Evolutionary conservation across 2,329 filamentous ascomycete genomes (phyloP).

Genomic region (Phyllosticta citriasiana): DNA sequence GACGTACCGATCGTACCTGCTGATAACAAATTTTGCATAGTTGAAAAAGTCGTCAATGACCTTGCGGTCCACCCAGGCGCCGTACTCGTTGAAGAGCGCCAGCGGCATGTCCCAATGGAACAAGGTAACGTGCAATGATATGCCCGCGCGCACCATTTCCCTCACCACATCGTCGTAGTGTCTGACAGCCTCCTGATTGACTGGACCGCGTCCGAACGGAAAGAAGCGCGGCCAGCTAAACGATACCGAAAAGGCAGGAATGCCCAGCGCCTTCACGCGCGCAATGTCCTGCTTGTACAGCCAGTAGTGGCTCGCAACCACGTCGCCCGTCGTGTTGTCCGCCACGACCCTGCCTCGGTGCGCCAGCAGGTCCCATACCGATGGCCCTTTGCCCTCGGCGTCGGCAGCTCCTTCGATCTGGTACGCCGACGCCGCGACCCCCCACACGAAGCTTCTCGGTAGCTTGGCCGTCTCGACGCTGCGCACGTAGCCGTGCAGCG

Average conservation of each 20-base stretch:
- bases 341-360: slow-evolving; percentile 27
- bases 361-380: slow-evolving; percentile 35
- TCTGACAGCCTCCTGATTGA: slow-evolving; percentile 25
- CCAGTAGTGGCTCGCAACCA: slow-evolving; percentile 33
- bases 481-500: slow-evolving; percentile 34
- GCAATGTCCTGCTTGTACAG: slow-evolving; percentile 35
- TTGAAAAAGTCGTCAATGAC: slow-evolving; percentile 34
- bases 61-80: slow-evolving; percentile 29
- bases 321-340: slow-evolving; percentile 33
- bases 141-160: slow-evolving; percentile 24
- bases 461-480: slow-evolving; percentile 29
- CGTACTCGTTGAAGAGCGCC: slow-evolving; percentile 32
- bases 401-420: slow-evolving; percentile 36
- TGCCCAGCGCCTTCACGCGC: slow-evolving; percentile 25
- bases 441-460: slow-evolving; percentile 34
- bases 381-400: slow-evolving; percentile 33
- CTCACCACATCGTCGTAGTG: slow-evolving; percentile 33
- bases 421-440: slow-evolving; percentile 31
- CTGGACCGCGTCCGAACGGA: slow-evolving; percentile 27
- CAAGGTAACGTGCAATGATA: slow-evolving; percentile 28
- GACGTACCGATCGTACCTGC: slow-evolving; percentile 30
- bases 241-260: slow-evolving; percentile 25
- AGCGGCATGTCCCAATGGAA: slow-evolving; percentile 37
- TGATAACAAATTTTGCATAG: slow-evolving; percentile 34
- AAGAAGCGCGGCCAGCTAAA: slow-evolving; percentile 32